Evolutionary conservation across 306 rosid species (phyloP).

Genomic region (Cucumis cinereus): DNA sequence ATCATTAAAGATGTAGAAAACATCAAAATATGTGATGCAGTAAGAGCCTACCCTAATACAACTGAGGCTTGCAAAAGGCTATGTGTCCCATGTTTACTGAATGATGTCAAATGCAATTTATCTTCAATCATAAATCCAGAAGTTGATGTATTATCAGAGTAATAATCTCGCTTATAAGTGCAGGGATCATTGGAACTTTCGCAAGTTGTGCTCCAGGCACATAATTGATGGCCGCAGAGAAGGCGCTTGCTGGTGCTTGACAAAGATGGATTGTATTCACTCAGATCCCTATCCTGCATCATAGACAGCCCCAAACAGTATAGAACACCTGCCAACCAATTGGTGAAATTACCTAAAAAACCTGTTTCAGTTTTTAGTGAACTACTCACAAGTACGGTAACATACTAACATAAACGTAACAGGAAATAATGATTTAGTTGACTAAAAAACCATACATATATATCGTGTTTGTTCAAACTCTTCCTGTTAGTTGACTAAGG

Average conservation of each 20-base stretch:
- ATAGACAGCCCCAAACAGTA: slow-evolving; percentile 52
- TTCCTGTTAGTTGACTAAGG: too few species aligned
- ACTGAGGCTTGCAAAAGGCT: slow-evolving; percentile 53
- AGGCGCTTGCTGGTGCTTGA: slow-evolving; percentile 54
- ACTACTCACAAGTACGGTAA: neutral
- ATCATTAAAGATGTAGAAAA: neutral
- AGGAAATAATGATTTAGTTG: neutral
- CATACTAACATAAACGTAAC: neutral
- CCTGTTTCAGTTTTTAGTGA: slow-evolving; percentile 11
- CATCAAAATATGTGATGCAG: neutral
- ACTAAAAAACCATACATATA: neutral
- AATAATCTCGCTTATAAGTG: slow-evolving; percentile 37
- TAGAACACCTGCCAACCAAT: slow-evolving; percentile 87
- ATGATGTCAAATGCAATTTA: slow-evolving; percentile 41
- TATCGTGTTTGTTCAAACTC: neutral
- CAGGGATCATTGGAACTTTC: slow-evolving; percentile 41
- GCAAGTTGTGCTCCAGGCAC: slow-evolving; percentile 42
- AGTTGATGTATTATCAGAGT: slow-evolving; percentile 51
- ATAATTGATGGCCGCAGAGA: slow-evolving; percentile 51
- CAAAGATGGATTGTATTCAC: slow-evolving; percentile 46
- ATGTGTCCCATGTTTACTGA: slow-evolving; percentile 13
- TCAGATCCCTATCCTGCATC: slow-evolving; percentile 82
- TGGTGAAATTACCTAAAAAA: slow-evolving; percentile 55
- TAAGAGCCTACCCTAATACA: slow-evolving; percentile 43
- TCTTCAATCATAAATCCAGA: slow-evolving; percentile 70